These are phyloP conservation scores for Cronartium ribicola DNA, from an alignment of 1,284 basidiomycete genomes.

Conservation along the genomic window DNA sequence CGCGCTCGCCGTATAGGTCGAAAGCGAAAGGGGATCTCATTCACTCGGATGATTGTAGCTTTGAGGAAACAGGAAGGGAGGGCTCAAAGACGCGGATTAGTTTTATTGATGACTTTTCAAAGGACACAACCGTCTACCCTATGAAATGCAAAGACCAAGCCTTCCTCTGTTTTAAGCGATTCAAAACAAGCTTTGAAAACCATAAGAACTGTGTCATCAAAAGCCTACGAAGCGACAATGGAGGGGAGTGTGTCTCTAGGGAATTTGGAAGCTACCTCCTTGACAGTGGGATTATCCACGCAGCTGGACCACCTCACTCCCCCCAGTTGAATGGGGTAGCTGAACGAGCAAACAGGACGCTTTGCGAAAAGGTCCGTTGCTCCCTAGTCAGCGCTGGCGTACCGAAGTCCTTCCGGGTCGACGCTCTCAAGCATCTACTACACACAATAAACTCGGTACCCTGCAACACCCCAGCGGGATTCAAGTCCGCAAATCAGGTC, in stretches of 20 bases:
- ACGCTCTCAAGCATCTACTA: neutral
- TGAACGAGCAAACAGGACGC: slow-evolving; percentile 6
- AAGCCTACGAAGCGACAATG: neutral
- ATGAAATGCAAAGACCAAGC: neutral
- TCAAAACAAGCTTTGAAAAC: neutral
- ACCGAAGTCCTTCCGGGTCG: slow-evolving; percentile 9
- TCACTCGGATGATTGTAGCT: too few relatives aligned
- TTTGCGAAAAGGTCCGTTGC: neutral
- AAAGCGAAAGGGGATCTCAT: too few relatives aligned
- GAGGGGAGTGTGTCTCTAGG: slow-evolving; percentile 13
- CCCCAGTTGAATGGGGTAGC: slow-evolving; percentile 12
- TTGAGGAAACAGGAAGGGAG: too few relatives aligned
- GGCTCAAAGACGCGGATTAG: too few relatives aligned
- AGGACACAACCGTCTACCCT: neutral
- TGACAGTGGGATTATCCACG: neutral
- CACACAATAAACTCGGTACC: neutral
- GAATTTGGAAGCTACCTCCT: neutral
- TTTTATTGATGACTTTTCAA: neutral
- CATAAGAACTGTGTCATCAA: neutral
- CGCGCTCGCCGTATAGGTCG: too few relatives aligned
- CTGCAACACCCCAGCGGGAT: slow-evolving; percentile 7
- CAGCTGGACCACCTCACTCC: slow-evolving; percentile 16
- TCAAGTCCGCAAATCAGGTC: neutral
- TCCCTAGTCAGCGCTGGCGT: neutral
- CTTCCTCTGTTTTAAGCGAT: neutral